phyloP scores from a whole-genome alignment of 768 basidiomycete species.

The Tricholoma matsutake region DNA sequence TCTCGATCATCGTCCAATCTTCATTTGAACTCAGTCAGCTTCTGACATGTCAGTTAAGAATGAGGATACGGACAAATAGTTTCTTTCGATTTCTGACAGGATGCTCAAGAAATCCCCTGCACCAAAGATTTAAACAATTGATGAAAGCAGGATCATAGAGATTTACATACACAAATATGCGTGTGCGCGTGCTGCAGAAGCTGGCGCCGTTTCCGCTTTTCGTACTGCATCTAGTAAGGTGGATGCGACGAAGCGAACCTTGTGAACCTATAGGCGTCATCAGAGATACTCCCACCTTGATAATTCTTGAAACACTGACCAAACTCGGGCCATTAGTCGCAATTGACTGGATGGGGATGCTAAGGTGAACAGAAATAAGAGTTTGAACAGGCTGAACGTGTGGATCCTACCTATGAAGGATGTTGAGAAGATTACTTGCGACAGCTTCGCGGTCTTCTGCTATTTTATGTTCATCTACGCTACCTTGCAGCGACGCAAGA shows the following conservation, averaged over 20 bases:
- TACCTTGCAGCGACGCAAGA: conserved; percentile 61
- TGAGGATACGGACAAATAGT: conserved; percentile 64
- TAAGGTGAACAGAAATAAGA: conserved; percentile 24
- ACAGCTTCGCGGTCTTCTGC: conserved; percentile 80
- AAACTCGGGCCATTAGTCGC: conserved; percentile 84
- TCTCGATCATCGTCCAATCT: conserved; percentile 74
- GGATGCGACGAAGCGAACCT: conserved; percentile 92
- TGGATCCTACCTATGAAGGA: conserved; percentile 66
- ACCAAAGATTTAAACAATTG: conserved; percentile 9
- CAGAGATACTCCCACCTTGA: conserved; percentile 11
- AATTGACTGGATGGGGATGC: conserved; percentile 91
- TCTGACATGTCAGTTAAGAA: conserved; percentile 4
- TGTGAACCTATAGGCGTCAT: conserved; percentile 60
- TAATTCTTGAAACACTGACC: conserved; percentile 28
- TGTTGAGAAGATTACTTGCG: conserved; percentile 81
- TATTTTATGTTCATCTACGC: conserved; percentile 58
- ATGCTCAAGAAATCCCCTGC: conserved; percentile 92
- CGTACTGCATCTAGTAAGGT: conserved; percentile 82
- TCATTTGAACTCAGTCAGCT: conserved; percentile 9
- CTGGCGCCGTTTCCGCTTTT: conserved; percentile 76
- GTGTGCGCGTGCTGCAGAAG: conserved; percentile 80
- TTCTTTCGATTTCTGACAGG: conserved; percentile 86
- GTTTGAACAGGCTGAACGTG: background rate
- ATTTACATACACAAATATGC: conserved; percentile 71
- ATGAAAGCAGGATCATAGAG: background rate